A percentile compares a stretch with the other conserved stretches of the same genome.
Conservation (phyloP, 441 rosid species). For the Populus hybrid region DNA sequence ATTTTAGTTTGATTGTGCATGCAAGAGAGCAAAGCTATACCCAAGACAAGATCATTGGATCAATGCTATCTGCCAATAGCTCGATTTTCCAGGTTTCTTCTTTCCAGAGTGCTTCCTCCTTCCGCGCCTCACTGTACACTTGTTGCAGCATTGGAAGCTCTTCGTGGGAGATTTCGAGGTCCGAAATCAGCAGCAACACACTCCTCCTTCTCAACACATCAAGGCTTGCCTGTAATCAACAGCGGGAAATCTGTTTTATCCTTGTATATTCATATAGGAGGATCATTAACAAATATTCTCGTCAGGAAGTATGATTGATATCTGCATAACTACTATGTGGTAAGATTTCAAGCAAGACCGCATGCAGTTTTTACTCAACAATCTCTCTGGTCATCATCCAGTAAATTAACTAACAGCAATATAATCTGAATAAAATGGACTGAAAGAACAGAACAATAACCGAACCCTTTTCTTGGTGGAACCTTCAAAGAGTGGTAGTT, state of each 20-base stretch:
- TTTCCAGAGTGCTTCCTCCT: constrained; percentile 74
- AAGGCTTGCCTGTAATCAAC: constrained; percentile 43
- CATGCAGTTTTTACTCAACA: no score
- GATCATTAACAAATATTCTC: no score
- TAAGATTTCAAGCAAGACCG: no score
- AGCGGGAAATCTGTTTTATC: background rate
- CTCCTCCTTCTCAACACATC: constrained; percentile 74
- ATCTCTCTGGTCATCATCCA: background rate
- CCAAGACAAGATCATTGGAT: constrained; percentile 47
- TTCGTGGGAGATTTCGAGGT: constrained; percentile 51
- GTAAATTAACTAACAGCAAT: background rate
- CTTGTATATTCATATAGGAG: background rate
- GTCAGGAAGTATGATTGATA: no score
- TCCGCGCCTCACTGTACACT: constrained; percentile 55
- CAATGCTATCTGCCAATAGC: constrained; percentile 50
- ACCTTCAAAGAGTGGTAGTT: no score
- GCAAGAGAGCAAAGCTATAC: constrained; percentile 25
- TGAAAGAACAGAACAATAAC: no score
- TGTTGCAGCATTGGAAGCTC: constrained; percentile 56
- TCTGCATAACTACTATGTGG: no score
- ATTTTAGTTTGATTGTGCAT: background rate
- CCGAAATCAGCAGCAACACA: constrained; percentile 74
- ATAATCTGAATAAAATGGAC: no score
- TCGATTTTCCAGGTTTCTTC: constrained; percentile 60
- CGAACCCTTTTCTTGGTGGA: no score